phyloP scores from a whole-genome alignment of 371 early-diverging fungal genomes.

The Rhizopus delemar region DNA sequence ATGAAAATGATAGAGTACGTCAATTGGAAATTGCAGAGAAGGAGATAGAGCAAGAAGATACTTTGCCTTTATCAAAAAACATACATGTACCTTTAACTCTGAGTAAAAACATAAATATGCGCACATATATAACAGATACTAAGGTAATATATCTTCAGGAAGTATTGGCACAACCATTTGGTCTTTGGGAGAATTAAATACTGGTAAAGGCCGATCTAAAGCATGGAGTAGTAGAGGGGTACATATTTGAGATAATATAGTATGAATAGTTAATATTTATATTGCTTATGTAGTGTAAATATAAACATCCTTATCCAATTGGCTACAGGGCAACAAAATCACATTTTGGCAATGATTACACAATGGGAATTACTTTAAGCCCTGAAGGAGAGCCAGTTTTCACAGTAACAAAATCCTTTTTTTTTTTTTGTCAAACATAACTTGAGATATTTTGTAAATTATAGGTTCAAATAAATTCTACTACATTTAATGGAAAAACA shows the following conservation, averaged over 20 bases:
- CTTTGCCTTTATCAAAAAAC: conserved; percentile 2
- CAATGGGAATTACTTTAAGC: conserved; percentile 51
- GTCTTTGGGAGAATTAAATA: conserved; percentile 36
- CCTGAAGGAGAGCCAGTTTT: conserved; percentile 44
- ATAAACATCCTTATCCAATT: conserved; percentile 59
- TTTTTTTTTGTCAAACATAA: too few relatives aligned
- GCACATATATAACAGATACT: not conserved
- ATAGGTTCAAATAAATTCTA: conserved; percentile 34
- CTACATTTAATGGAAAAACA: conserved; percentile 45
- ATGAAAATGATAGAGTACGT: conserved; percentile 37
- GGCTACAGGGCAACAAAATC: conserved; percentile 57
- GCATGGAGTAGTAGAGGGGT: conserved; percentile 53
- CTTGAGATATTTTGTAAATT: not conserved
- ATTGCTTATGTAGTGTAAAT: conserved; percentile 43
- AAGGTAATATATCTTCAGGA: not conserved
- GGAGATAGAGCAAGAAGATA: conserved; percentile 1
- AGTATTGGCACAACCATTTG: conserved; percentile 51
- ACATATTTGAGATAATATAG: not conserved
- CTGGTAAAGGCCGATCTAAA: conserved; percentile 36
- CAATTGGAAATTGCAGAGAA: conserved; percentile 23
- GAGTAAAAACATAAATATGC: conserved; percentile 14
- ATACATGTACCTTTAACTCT: conserved; percentile 39
- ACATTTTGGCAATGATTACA: conserved; percentile 56
- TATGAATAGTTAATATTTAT: not conserved
- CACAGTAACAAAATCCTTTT: conserved; percentile 22